Conservation (phyloP, 345 rosid species). For the Brassica cretica region DNA sequence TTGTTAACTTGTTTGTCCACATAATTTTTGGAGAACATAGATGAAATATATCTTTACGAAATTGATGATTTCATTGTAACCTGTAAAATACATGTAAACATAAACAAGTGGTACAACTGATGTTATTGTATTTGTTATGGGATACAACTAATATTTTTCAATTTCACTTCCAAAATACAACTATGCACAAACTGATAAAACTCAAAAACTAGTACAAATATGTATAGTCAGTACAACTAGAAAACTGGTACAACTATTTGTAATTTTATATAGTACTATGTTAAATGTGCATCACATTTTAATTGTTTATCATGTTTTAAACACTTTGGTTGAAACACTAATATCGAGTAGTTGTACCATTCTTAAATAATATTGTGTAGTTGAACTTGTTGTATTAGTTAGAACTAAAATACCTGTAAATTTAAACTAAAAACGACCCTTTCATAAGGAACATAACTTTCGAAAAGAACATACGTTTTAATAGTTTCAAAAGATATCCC, state of each 20-base stretch:
- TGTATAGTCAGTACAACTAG: not conserved
- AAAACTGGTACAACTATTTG: not conserved
- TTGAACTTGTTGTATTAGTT: too few species aligned
- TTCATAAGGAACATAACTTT: not conserved
- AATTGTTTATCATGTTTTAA: too few species aligned
- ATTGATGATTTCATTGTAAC: not conserved
- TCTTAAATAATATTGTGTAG: too few species aligned
- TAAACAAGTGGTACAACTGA: not conserved
- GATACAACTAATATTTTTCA: not conserved
- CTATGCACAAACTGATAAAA: not conserved
- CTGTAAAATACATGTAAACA: not conserved
- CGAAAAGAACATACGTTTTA: not conserved
- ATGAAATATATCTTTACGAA: too few species aligned
- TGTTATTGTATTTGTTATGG: not conserved
- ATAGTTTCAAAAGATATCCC: not conserved
- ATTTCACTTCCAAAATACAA: not conserved
- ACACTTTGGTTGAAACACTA: too few species aligned
- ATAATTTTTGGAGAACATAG: too few species aligned
- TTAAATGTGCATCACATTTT: too few species aligned
- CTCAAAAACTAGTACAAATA: not conserved
- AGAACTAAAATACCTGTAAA: not conserved
- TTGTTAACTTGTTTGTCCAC: too few species aligned
- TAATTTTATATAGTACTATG: too few species aligned
- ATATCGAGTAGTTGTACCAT: too few species aligned
- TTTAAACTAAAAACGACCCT: not conserved